Conservation (phyloP, 2,329 filamentous ascomycete genomes). For the Claviceps citrina region DNA sequence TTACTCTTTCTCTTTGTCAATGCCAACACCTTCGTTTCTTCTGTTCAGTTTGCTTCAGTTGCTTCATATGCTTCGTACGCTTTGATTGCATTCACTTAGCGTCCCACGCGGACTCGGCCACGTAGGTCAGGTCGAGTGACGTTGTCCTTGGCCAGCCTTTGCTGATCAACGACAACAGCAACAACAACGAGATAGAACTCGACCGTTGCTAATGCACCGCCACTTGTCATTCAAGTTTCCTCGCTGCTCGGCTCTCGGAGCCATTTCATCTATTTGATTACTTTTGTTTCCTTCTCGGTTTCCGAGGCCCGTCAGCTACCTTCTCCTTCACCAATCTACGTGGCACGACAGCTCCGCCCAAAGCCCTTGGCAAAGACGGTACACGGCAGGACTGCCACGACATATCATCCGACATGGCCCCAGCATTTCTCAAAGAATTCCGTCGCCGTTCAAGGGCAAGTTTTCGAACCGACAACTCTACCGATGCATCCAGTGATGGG, state of each 20-base stretch:
- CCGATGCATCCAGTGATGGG: conserved; percentile 46
- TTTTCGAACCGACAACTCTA: conserved; percentile 50
- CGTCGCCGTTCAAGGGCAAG: conserved; percentile 63
- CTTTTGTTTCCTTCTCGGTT: background rate
- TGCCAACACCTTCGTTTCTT: background rate
- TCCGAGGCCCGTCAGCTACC: background rate
- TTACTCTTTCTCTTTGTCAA: background rate
- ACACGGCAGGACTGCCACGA: conserved; percentile 2
- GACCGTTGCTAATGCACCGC: background rate
- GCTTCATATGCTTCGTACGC: background rate
- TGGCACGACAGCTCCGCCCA: background rate
- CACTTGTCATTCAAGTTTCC: background rate
- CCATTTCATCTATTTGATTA: background rate
- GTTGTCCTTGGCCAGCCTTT: background rate
- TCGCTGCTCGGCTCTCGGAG: background rate
- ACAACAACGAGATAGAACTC: background rate
- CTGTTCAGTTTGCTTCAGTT: background rate
- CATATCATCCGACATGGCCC: conserved; percentile 31
- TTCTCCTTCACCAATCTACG: background rate
- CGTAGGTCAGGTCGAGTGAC: background rate
- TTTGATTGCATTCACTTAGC: background rate
- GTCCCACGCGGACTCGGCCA: background rate
- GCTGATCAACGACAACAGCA: background rate
- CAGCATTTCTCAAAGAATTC: conserved; percentile 59
- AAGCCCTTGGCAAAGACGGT: background rate